Base-by-base conservation (phyloP, 495 filamentous ascomycete species). In the Saxispiralis lemnorum region DNA sequence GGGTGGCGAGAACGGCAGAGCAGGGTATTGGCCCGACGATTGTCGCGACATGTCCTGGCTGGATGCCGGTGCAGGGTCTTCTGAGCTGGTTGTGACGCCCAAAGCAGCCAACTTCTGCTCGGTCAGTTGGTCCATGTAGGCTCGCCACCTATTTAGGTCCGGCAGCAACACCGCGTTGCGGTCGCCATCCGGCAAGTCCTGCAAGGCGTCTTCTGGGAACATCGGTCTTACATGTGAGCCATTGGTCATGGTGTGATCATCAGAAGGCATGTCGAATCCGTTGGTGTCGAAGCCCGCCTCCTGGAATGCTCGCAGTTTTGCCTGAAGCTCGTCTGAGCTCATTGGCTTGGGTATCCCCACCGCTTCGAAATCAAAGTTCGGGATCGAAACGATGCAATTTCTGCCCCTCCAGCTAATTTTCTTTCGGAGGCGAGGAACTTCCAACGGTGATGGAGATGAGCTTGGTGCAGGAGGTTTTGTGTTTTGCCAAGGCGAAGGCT, bases 71-170 rank as follows among this genome's bases (percentile, higher is more conserved):
- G 69, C 66, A 13, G 73, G 67, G 19, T 87, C 80, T 9, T 83
- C 78, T 35, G 79, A 78, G 17, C 75, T 79, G 42, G 79, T 67
- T 14, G 70, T 80, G 1, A 95, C 89, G 35, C 89, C 89, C 36
- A 97, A 69, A 39, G 86, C 84, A 30, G 82, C 76, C 33, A 97
- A 67, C 62, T 93, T 97, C 46, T 86, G 81, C 60, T 97, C 89
- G 53, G 78, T 76, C 41, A 95, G 59, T 40, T 72, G 70, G 38
- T 78, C 67, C 24, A 88, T 81, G 61, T 96, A 94, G 13, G 70
- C 63, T 55, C 83, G 77, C 88, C 89, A 95, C 20, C 79, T 81
- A 61, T 61, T 55, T 34, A 69, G 67, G 58, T 93, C 78, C 0
- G 92, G 89, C 53, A 97, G 76, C 31, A 67, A 69, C 40, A 95